Evolutionary conservation across 805 yeast genomes (phyloP).

Genomic region (Metahyphopichia silvanorum): DNA sequence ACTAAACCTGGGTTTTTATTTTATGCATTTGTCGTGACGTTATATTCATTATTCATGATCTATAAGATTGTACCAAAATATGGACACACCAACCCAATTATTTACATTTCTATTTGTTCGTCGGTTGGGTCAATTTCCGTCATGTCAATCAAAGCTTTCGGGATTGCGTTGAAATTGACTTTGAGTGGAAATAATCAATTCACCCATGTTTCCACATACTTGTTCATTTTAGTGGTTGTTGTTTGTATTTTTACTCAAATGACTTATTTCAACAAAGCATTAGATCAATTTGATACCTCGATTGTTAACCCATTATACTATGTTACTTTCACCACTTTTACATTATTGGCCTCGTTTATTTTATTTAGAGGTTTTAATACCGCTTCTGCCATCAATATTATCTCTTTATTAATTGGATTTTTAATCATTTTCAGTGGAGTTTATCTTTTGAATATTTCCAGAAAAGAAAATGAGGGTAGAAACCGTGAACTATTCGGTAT

Average conservation of each 20-base stretch:
- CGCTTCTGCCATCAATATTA: slow-evolving; percentile 71
- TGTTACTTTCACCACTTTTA: slow-evolving; percentile 87
- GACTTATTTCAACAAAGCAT: slow-evolving; percentile 91
- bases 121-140: slow-evolving; percentile 88
- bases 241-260: slow-evolving; percentile 85
- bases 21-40: slow-evolving; percentile 60
- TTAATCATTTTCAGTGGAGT: slow-evolving; percentile 86
- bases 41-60: slow-evolving; percentile 73
- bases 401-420: slow-evolving; percentile 81
- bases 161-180: slow-evolving; percentile 84
- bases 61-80: slow-evolving; percentile 78
- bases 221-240: slow-evolving; percentile 73
- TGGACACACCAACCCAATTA: slow-evolving; percentile 81
- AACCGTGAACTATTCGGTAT: slow-evolving; percentile 57
- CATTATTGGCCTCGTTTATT: slow-evolving; percentile 81
- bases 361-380: slow-evolving; percentile 86
- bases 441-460: slow-evolving; percentile 72
- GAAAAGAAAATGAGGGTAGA: slow-evolving; percentile 56
- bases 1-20: slow-evolving; percentile 71
- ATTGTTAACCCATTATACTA: slow-evolving; percentile 89
- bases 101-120: slow-evolving; percentile 85
- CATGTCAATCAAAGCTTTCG: slow-evolving; percentile 90
- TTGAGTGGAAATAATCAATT: slow-evolving; percentile 85
- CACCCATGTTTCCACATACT: slow-evolving; percentile 77
- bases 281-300: slow-evolving; percentile 90